Base-by-base conservation (phyloP, 352 stramenopile genomes). In the Pythium rhizo-oryzae region DNA sequence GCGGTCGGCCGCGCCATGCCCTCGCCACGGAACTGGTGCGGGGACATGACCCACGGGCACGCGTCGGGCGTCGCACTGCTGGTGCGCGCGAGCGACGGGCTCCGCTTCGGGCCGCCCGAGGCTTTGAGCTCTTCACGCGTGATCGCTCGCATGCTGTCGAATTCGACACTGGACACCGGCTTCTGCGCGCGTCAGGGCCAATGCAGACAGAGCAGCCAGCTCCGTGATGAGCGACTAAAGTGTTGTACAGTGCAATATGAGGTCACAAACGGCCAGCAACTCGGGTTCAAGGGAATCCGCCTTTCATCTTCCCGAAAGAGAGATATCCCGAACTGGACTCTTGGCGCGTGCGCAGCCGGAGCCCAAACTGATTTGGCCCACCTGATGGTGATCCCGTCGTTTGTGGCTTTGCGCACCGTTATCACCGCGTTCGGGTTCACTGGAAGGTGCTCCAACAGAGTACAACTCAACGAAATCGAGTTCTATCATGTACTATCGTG, bases 81-180 rank as follows among this genome's bases (percentile, higher is more conserved):
- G 4, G 55, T 62, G 21, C 39, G 55, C 4, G 39, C n/a, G 41
- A 62, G 39, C 21, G 55, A 62, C 39, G 55, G 54, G 2, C 12
- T 43, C 7, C 39, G 21, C 23, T 39, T 23, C 23, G 55, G n/a
- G 8, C 37, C 21, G 7, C 13, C 11, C 18, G 55, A 52, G 3
- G 23, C 39, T 39, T 62, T 62, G 55, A 62, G 55, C 13, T 62
- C 55, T n/a, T 62, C 55, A 39, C 55, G 55, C 9, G 55, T 62
- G 39, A 62, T 62, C 39, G 55, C 55, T 35, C 41, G 37, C 55
- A 62, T 51, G 28, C 3, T 6, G 28, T 33, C 28, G 28, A 33
- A 7, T 33, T 33, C 28, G 28, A 33, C 3, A 43, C 37, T 43
- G 37, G 8, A 43, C 37, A n/a, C 28, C 28, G 28, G 28, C 28